Conservation (phyloP, 176 grass and related monocot species). For the Oryza meyeriana region DNA sequence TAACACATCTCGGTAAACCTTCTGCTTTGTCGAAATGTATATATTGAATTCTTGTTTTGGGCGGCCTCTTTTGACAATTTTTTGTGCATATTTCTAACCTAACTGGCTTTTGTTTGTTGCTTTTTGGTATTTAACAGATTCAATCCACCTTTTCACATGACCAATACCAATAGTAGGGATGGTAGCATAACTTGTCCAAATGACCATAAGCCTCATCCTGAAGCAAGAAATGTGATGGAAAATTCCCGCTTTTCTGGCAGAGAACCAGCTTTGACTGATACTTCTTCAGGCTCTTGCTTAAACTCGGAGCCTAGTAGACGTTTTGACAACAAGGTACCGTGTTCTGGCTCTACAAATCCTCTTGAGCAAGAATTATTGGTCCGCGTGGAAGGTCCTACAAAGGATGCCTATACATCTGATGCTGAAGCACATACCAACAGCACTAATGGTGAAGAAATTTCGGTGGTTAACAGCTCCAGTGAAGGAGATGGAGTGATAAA, state of each 20-base stretch:
- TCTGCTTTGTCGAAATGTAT: constrained; percentile 7
- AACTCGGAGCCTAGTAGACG: constrained; percentile 22
- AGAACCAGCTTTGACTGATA: constrained; percentile 18
- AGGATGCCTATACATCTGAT: constrained; percentile 27
- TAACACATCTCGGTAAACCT: constrained; percentile 52
- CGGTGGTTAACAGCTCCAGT: background rate
- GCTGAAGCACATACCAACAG: background rate
- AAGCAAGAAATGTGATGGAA: constrained; percentile 25
- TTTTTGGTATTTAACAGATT: constrained; percentile 33
- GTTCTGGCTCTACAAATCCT: constrained; percentile 24
- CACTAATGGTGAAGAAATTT: constrained; percentile 19
- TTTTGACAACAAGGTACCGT: constrained; percentile 12
- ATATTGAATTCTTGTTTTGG: constrained; percentile 19
- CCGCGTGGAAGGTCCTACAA: constrained; percentile 16
- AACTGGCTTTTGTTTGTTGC: constrained; percentile 22
- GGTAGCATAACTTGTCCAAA: constrained; percentile 4
- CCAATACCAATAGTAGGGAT: constrained; percentile 29
- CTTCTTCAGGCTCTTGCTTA: constrained; percentile 21
- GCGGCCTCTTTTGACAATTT: background rate
- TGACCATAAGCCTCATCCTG: constrained; percentile 25
- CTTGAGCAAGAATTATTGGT: constrained; percentile 15
- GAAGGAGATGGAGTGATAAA: constrained; percentile 17
- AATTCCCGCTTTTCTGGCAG: constrained; percentile 3
- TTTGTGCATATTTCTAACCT: constrained; percentile 21
- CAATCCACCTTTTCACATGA: constrained; percentile 11